phyloP scores from a whole-genome alignment of 2,329 filamentous ascomycete species.

The Alternaria arbusti region DNA sequence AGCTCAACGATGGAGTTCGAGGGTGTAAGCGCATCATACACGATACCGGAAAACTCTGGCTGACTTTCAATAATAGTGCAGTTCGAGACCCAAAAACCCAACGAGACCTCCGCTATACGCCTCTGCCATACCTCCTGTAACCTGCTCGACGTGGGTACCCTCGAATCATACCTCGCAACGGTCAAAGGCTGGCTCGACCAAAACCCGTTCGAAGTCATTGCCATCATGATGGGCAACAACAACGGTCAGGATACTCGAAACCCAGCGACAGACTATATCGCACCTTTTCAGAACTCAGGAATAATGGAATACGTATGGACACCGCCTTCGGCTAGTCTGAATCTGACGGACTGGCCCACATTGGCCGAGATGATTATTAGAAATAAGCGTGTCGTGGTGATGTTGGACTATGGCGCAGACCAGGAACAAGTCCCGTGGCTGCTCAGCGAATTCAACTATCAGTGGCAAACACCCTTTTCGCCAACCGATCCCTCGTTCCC shows the following conservation, averaged over 20 bases:
- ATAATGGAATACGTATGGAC: slow-evolving; percentile 76
- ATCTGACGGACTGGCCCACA: slow-evolving; percentile 80
- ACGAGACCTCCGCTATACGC: slow-evolving; percentile 61
- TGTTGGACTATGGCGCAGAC: slow-evolving; percentile 63
- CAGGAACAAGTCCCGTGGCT: slow-evolving; percentile 81
- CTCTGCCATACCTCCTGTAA: slow-evolving; percentile 88
- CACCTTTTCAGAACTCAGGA: slow-evolving; percentile 73
- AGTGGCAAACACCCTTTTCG: slow-evolving; percentile 92
- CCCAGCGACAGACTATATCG: slow-evolving; percentile 67
- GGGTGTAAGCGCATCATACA: slow-evolving; percentile 32
- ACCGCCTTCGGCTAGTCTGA: slow-evolving; percentile 74
- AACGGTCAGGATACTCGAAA: slow-evolving; percentile 61
- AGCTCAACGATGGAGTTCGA: slow-evolving; percentile 46
- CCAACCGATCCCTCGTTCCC: slow-evolving; percentile 73
- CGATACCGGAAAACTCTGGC: not conserved
- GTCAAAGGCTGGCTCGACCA: slow-evolving; percentile 75
- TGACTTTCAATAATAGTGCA: slow-evolving; percentile 55
- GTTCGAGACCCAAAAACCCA: slow-evolving; percentile 64
- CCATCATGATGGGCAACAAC: slow-evolving; percentile 82
- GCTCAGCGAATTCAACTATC: slow-evolving; percentile 83
- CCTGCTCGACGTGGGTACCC: slow-evolving; percentile 79
- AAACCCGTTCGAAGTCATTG: slow-evolving; percentile 87
- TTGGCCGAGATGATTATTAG: slow-evolving; percentile 63
- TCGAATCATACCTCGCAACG: slow-evolving; percentile 72
- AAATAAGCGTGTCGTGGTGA: slow-evolving; percentile 42